Evolutionary conservation across 306 rosid species (phyloP), one percentile per base, ranked within the genome.

Genomic region (Quercus glauca): DNA sequence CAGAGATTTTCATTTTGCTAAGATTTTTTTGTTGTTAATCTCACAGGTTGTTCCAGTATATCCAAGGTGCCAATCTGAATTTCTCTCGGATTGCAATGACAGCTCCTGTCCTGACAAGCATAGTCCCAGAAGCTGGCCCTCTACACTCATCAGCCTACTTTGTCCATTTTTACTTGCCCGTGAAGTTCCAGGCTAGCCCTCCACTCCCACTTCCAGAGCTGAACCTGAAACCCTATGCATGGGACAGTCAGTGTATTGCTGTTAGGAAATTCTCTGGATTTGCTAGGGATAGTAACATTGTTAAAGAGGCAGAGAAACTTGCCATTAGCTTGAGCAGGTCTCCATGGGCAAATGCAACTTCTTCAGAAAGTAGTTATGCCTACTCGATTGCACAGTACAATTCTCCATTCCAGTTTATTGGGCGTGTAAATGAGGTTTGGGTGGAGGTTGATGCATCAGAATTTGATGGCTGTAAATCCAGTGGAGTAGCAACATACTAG

Each of bases 11-110:
- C 53, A 7, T 52, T 59, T 23, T 23, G 31, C 33, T 37, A 43
- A 12, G 12, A 33, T 17, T 61, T 28, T 37, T 28, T 49, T 55
- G 25, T 23, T 59, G 21, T 52, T 69, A 5, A 26, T 70, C 41
- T 78, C 43, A 33, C 82, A 93, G 94, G 82, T 80, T 94, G 81
- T 94, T 92, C 88, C 95, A 94, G 87, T 94, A 82, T 80, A 90
- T 77, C 23, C 83, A 90, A 88, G 97, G 97, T 10, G 97, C 97
- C 67, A 92, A 94, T 81, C 88, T 92, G 63, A 94, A 92, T 75
- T 94, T 75, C 88, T 91, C 98, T 13, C 80, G 93, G 60, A 85
- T 94, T 21, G 84, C 92, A 25, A 85, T 92, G 92, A 92, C 97
- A 5, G 55, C 84, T 61, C 97, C 95, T 0, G 81, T 91, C 15